A percentile compares a stretch with the other conserved stretches of the same genome.
Conservation (phyloP, 2,329 filamentous ascomycete genomes). For the Phialophora chinensis region DNA sequence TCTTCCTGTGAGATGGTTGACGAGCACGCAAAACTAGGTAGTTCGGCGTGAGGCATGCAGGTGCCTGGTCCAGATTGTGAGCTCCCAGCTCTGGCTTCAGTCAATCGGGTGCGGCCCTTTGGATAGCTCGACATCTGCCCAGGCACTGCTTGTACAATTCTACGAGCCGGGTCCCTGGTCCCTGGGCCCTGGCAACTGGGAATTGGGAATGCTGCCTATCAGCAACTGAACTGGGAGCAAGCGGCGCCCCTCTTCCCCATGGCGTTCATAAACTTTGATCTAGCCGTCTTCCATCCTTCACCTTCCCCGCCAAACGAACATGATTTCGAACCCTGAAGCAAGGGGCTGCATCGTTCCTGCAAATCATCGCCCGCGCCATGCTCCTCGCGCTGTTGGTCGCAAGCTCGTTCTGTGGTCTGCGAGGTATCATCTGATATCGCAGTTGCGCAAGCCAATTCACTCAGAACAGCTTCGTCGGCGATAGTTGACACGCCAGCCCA, state of each 20-base stretch:
- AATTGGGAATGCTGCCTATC: background rate
- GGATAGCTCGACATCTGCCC: background rate
- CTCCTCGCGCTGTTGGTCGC: background rate
- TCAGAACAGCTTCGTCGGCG: background rate
- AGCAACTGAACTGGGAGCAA: background rate
- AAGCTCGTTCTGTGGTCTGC: background rate
- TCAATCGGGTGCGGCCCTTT: background rate
- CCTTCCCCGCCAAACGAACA: constrained; percentile 1
- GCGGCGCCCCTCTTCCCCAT: constrained; percentile 6
- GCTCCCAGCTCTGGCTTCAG: background rate
- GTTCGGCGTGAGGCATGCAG: too few species aligned
- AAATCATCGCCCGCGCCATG: background rate
- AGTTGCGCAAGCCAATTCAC: background rate
- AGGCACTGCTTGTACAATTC: background rate
- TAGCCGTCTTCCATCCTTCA: constrained; percentile 6
- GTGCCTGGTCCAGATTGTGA: background rate
- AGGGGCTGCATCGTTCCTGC: background rate
- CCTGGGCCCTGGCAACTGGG: too few species aligned
- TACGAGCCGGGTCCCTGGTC: too few species aligned
- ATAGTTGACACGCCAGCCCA: background rate
- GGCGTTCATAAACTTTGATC: constrained; percentile 6
- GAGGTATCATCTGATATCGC: background rate
- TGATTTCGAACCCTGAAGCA: background rate
- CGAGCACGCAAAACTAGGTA: too few species aligned
- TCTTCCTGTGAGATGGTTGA: background rate